Evolutionary conservation across 345 rosid species (phyloP), one percentile per base, ranked within the genome.

Genomic region (Populus nigra): DNA sequence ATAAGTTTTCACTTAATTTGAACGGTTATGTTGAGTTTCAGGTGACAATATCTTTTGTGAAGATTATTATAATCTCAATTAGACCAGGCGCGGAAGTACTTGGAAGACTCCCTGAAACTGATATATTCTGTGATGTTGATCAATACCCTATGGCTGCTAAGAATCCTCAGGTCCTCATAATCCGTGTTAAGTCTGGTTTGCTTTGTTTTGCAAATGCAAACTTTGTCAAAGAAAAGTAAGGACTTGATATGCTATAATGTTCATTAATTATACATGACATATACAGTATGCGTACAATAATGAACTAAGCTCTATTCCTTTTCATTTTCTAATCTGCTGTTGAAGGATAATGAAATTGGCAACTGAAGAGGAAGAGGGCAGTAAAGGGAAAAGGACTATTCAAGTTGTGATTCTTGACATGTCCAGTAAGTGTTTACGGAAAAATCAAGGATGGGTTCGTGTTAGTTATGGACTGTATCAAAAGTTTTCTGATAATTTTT

Each of bases 171-270:
- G 85, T 86, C 67, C 82, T 93, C 62, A 80, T 89, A 8, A 68
- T 89, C 82, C 88, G 96, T 8, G 73, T 94, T 73, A 93, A 90
- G 45, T 90, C 97, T 73, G 94, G 95, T 22, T 81, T 90, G 80
- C 91, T 94, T 73, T 94, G 97, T 69, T 94, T 94, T 80, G 98
- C 98, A 31, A 93, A 94, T 65, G 96, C 97, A 68, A 93, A 78
- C 77, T 94, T 88, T 29, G 86, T 90, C 29, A 85, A 71, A 68
- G 87, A 91, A 76, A 93, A 94, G 98, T 94, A 89, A 16, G 7
- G 3, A 10, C 39, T 39, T 41, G 45, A 2, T 8, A 41, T 10
- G 45, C 13, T 10, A 41, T 9, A 41, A 41, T 41, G 13, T 41
- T 41, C 45, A 41, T 41, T 41, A 41, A 10, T 41, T 41, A 2